Conservation (phyloP, 768 basidiomycete species). For the Psilocybe cyanescens region DNA sequence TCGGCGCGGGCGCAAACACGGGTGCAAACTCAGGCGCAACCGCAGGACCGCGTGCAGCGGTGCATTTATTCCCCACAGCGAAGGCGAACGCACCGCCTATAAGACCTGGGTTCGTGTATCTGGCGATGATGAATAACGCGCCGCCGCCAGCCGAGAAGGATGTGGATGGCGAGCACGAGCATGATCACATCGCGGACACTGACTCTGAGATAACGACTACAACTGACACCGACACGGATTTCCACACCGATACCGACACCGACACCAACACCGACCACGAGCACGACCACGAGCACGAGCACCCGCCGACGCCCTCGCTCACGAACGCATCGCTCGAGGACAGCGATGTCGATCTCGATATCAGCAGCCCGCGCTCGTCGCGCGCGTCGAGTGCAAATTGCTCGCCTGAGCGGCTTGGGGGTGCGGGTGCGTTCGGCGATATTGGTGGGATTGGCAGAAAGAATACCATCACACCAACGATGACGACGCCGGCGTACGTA, state of each 20-base stretch:
- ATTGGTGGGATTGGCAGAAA: not conserved
- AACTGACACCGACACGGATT: not conserved
- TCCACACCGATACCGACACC: not conserved
- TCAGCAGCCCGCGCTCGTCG: conserved; percentile 30
- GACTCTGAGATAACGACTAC: not conserved
- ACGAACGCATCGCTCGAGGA: conserved; percentile 35
- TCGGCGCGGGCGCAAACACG: not conserved
- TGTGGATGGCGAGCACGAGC: not conserved
- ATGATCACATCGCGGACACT: not conserved
- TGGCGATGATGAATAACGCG: conserved; percentile 38
- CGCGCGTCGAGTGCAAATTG: conserved; percentile 31
- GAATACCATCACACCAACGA: not conserved
- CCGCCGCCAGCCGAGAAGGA: not conserved
- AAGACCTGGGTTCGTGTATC: conserved; percentile 36
- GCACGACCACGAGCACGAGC: conserved; percentile 7
- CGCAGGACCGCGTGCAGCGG: conserved; percentile 22
- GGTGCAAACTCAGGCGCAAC: not conserved
- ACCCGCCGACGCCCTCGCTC: conserved; percentile 38
- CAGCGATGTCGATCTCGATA: not conserved
- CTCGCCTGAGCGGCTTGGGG: conserved; percentile 22
- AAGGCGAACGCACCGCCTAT: conserved; percentile 21
- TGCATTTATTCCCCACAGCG: conserved; percentile 15
- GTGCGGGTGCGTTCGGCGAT: not conserved
- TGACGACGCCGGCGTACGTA: not conserved
- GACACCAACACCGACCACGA: conserved; percentile 29